Conservation (phyloP, 306 rosid genomes). For the Vicia faba region DNA sequence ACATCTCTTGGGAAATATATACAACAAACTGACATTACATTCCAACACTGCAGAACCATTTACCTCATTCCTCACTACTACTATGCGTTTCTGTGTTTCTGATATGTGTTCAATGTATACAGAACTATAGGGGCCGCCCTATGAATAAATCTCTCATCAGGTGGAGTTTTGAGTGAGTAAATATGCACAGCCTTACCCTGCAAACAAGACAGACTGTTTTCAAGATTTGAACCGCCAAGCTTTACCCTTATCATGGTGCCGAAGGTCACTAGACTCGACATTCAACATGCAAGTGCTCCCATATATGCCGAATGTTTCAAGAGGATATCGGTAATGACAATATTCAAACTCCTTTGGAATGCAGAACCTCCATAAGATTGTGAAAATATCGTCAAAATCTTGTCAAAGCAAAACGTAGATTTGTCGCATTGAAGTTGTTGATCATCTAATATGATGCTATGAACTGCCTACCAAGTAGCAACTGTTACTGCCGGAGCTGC, state of each 20-base stretch:
- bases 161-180: neutral
- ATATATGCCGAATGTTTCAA: slow-evolving; percentile 11
- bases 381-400: slow-evolving; percentile 11
- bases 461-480: slow-evolving; percentile 54
- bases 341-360: slow-evolving; percentile 16
- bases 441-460: slow-evolving; percentile 36
- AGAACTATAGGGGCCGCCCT: neutral
- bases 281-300: slow-evolving; percentile 29
- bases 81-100: slow-evolving; percentile 28
- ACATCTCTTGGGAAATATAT: slow-evolving; percentile 28
- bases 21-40: slow-evolving; percentile 16
- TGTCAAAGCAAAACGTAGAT: neutral
- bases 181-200: neutral
- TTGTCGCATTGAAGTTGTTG: slow-evolving; percentile 21
- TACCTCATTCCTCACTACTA: slow-evolving; percentile 36
- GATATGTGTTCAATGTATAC: slow-evolving; percentile 35
- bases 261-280: neutral
- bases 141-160: neutral
- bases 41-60: slow-evolving; percentile 12
- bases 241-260: neutral
- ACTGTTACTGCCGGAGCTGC: slow-evolving; percentile 68
- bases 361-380: slow-evolving; percentile 21
- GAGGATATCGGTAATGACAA: slow-evolving; percentile 8
- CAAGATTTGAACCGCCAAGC: neutral
- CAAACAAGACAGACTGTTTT: neutral